These are phyloP conservation scores for Scytalidium sp. DNA, from an alignment of 2,329 filamentous ascomycete genomes.

Conservation along the genomic window DNA sequence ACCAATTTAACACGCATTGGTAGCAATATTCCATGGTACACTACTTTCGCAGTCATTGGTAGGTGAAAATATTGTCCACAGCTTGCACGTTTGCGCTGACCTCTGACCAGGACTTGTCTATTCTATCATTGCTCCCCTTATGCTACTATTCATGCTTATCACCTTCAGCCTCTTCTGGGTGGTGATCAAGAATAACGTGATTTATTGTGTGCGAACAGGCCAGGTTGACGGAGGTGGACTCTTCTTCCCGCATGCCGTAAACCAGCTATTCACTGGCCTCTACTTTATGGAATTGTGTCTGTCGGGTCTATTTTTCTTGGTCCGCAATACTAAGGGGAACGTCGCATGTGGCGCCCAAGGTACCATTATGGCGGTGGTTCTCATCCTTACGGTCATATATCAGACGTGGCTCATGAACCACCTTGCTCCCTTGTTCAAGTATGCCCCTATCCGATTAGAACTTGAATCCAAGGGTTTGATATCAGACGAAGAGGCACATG, in stretches of 20 bases:
- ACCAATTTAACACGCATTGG: conserved; percentile 15
- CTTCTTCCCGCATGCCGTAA: conserved; percentile 17
- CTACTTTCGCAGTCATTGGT: conserved; percentile 12
- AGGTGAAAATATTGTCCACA: conserved; percentile 2
- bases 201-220: conserved; percentile 85
- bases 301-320: conserved; percentile 18
- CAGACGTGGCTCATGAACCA: conserved; percentile 17
- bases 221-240: conserved; percentile 84
- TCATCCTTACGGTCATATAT: conserved; percentile 16
- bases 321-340: conserved; percentile 12
- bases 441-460: conserved; percentile 13
- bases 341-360: conserved; percentile 15
- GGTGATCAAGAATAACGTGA: conserved; percentile 89
- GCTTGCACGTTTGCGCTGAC: conserved; percentile 6
- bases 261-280: conserved; percentile 18
- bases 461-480: conserved; percentile 14
- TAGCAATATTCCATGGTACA: conserved; percentile 18
- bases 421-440: conserved; percentile 15
- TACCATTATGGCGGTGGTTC: conserved; percentile 18
- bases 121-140: conserved; percentile 79
- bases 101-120: conserved; percentile 64
- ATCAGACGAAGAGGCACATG: conserved; percentile 9
- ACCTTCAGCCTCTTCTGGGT: conserved; percentile 88
- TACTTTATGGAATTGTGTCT: conserved; percentile 21
- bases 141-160: conserved; percentile 84